Evolutionary conservation across 345 rosid genomes (phyloP), one percentile per base, ranked within the genome.

Genomic region (Pistacia atlantica): DNA sequence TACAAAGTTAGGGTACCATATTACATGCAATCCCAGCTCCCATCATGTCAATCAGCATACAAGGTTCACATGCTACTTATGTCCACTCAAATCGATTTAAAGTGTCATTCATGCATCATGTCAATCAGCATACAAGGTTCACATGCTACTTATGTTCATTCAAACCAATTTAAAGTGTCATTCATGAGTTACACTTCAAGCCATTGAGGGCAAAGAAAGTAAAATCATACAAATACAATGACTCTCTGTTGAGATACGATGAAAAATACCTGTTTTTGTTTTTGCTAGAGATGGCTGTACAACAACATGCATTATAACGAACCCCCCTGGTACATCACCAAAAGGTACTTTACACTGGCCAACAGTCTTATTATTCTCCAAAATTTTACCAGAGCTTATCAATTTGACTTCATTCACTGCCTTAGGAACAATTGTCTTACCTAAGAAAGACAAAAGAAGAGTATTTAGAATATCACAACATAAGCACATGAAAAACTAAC

Each of bases 261-360:
- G 58, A 48, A 69, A 70, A 33, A 20, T 63, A 92, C 97, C 95
- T 82, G 93, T 81, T 86, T 89, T 90, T 58, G 87, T 69, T 87
- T 89, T 92, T 1, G 86, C 87, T 52, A 84, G 85, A 65, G 93
- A 89, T 33, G 93, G 95, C 88, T 90, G 97, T 80, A 92, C 95
- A 88, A 92, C 97, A 81, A 92, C 97, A 78, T 90, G 97, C 97
- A 92, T 92, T 66, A 92, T 86, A 78, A 83, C 86, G 13, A 80
- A 65, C 37, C 88, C 92, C 22, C 92, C 95, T 0, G 89, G 80
- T 76, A 81, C 84, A 20, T 94, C 98, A 55, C 92, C 90, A 60
- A 83, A 89, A 13, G 97, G 97, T 56, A 78, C 81, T 84, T 86
- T 92, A 84, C 97, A 94, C 86, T 94, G 97, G 20, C 89, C 97